A percentile compares a stretch with the other conserved stretches of the same genome.
Evolutionary conservation across 2,329 filamentous ascomycete species (phyloP).

Genomic region (Ceratocystis eucalypticola): DNA sequence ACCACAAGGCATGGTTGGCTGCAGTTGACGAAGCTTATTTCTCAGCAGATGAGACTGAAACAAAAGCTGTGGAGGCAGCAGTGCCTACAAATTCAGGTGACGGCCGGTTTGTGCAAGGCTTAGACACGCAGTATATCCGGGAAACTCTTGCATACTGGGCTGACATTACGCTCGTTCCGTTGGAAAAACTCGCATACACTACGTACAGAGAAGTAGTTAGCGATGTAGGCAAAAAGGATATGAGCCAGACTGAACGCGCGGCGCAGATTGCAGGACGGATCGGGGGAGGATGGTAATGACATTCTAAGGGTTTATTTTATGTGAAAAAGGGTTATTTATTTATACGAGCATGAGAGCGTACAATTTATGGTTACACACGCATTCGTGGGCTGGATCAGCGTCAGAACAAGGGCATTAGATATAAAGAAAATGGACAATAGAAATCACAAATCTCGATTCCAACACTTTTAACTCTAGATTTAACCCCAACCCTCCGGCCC

Average conservation of each 20-base stretch:
- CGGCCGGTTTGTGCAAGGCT: conserved; percentile 43
- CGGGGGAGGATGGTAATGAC: conserved; percentile 76
- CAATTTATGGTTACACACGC: neutral
- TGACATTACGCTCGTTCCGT: conserved; percentile 51
- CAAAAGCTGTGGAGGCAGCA: no score
- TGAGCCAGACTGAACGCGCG: conserved; percentile 63
- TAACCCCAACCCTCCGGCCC: neutral
- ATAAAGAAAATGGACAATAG: neutral
- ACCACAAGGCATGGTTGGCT: conserved; percentile 75
- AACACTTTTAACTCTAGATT: neutral
- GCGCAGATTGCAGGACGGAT: conserved; percentile 81
- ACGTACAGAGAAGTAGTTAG: conserved; percentile 87
- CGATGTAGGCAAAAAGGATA: conserved; percentile 70
- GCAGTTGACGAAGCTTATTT: conserved; percentile 84
- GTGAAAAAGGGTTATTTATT: neutral
- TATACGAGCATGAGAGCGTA: no score
- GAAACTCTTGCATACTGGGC: conserved; percentile 66
- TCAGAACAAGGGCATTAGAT: neutral
- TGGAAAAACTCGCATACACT: conserved; percentile 65
- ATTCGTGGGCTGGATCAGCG: neutral
- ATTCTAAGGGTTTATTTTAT: neutral
- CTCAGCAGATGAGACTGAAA: conserved; percentile 48
- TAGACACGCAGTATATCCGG: conserved; percentile 53
- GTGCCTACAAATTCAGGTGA: conserved; percentile 23
- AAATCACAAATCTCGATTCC: neutral